Percentiles rank a stretch among this genome's conserved stretches.
phyloP scores from a whole-genome alignment of 495 filamentous ascomycete species.

The Oidiodendron maius region DNA sequence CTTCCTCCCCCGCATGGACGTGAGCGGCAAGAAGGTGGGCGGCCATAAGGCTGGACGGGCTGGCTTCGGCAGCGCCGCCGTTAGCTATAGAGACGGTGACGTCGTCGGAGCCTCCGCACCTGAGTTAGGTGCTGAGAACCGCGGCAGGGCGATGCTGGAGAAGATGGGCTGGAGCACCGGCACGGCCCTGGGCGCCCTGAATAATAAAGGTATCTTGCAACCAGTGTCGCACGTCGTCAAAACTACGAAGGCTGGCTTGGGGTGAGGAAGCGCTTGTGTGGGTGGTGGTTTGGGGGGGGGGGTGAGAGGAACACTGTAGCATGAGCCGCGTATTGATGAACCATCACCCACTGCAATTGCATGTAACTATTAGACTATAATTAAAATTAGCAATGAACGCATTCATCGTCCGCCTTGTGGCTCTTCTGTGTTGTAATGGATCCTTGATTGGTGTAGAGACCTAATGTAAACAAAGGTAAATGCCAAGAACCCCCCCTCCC shows the following conservation, averaged over 20 bases:
- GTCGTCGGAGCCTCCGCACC: conserved; percentile 79
- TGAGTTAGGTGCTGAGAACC: conserved; percentile 78
- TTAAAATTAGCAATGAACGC: too few species aligned
- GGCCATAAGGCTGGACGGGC: conserved; percentile 27
- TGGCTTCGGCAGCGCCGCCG: conserved; percentile 31
- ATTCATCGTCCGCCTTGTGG: too few species aligned
- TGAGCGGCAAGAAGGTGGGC: conserved; percentile 10
- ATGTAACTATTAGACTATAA: too few species aligned
- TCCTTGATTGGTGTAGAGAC: too few species aligned
- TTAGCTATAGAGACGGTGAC: conserved; percentile 77
- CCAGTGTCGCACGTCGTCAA: conserved; percentile 88
- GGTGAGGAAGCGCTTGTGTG: conserved; percentile 41
- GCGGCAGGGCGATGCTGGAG: conserved; percentile 82
- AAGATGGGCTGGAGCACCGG: conserved; percentile 97
- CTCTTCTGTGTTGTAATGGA: too few species aligned
- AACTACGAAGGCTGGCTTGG: conserved; percentile 76
- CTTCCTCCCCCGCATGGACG: conserved; percentile 37
- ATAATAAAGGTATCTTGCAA: conserved; percentile 82
- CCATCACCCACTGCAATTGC: too few species aligned
- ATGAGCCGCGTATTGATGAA: too few species aligned
- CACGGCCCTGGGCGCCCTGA: conserved; percentile 72
- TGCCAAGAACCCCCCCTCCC: too few species aligned
- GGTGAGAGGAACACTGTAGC: too few species aligned
- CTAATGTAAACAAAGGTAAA: too few species aligned
- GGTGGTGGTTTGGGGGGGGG: neutral